Evolutionary conservation across 768 basidiomycete species (phyloP).

Genomic region (Austroboletus eburneus): DNA sequence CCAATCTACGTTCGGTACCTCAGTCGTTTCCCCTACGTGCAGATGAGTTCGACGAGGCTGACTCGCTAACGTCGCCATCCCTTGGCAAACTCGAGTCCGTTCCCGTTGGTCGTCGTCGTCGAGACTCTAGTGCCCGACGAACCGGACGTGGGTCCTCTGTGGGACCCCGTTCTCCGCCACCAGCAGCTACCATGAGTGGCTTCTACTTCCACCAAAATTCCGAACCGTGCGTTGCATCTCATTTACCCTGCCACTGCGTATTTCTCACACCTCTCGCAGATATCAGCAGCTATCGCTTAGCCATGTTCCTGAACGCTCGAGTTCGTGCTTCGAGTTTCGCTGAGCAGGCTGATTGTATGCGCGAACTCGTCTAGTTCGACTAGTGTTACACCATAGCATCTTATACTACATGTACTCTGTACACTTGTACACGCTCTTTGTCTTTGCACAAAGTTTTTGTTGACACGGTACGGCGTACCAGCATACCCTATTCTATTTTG

Average conservation of each 20-base stretch:
- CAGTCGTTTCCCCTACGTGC: conserved; percentile 34
- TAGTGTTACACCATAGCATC: conserved; percentile 21
- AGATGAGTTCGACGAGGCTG: conserved; percentile 25
- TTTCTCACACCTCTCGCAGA: conserved; percentile 35
- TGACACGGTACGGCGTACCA: too few relatives aligned
- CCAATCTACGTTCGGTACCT: conserved; percentile 31
- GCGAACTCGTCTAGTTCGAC: conserved; percentile 10
- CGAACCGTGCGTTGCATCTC: conserved; percentile 66
- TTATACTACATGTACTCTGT: conserved; percentile 17
- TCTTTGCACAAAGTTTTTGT: not conserved
- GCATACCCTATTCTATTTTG: not conserved
- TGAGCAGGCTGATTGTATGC: conserved; percentile 33
- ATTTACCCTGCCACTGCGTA: not conserved
- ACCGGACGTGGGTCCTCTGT: conserved; percentile 44
- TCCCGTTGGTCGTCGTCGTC: conserved; percentile 33
- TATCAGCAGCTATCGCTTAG: conserved; percentile 86
- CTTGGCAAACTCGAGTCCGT: conserved; percentile 36
- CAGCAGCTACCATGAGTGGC: conserved; percentile 75
- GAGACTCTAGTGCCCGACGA: conserved; percentile 47
- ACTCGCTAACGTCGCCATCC: conserved; percentile 29
- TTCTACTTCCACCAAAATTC: conserved; percentile 95
- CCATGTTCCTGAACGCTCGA: conserved; percentile 71
- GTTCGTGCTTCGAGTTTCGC: conserved; percentile 84
- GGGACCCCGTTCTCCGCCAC: conserved; percentile 43
- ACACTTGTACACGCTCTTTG: conserved; percentile 8